Evolutionary conservation across 805 yeast species (phyloP), one percentile per base, ranked within the genome.

Genomic region (Candida quercuum): DNA sequence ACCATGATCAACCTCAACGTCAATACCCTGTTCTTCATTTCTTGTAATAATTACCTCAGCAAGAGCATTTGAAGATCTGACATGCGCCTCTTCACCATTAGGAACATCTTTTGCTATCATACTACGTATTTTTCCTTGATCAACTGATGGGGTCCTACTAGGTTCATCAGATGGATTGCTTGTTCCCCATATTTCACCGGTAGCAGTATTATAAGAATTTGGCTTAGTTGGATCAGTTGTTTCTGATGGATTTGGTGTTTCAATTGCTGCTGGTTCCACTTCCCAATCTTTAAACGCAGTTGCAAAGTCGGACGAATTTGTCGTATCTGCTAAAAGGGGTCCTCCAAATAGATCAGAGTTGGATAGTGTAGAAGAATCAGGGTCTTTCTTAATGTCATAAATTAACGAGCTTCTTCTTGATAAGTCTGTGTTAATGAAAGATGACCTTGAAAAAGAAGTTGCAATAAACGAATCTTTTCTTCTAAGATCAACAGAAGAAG

Each of bases 291-390:
- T 55, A 49, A 72, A 70, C 32, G 69, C 71, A 33, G 56, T 55
- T 33, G 63, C 75, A 50, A 72, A 67, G 13, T 72, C 76, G 3
- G 77, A 71, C 31, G 70, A 72, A 25, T 61, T 63, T 1, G 74
- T 18, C 5, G 32, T 64, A 42, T 73, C 73, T 4, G 78, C 78
- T 35, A 73, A 57, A 28, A 27, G 38, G 27, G 37, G 8, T 6
- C 37, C 48, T 3, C n/a, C 26, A n/a, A 20, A 16, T 11, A 29
- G n/a, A 14, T 27, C 27, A 17, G 35, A 32, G 3, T 28, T n/a
- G 18, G 23, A 39, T 5, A 24, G 21, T 3, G n/a, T 13, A 3
- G 27, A 16, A 4, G 30, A 22, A 4, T 28, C 37, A 21, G 32
- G n/a, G 8, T 28, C 37, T 13, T 16, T 24, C 7, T 22, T 24